Base-by-base conservation (phyloP, 345 rosid species). In the Pistacia vera region DNA sequence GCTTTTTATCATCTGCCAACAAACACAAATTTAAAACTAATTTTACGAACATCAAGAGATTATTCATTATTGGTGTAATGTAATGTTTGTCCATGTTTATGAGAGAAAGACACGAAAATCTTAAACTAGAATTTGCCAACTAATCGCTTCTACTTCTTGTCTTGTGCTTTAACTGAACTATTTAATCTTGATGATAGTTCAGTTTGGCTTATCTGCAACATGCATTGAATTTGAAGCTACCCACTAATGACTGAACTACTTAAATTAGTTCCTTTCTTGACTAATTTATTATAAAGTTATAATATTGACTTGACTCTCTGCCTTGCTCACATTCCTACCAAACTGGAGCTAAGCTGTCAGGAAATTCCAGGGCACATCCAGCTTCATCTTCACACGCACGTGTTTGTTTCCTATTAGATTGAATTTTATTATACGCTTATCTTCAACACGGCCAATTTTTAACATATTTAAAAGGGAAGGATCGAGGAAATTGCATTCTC, bases 401-500 rank as follows among this genome's bases (percentile, higher is more conserved):
- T 33, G 66, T 16, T 33, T 13, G 35, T 8, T 16, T 62, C 7
- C 4, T 1, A 28, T 16, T 62, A 36, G 20, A 5, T 36, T 2
- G n/a, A 62, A 62, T 62, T 30, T 9, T 6, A n/a, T 30, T 30
- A 16, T 41, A 8, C 46, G 8, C 8, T 7, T 38, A 7, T 9
- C n/a, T 25, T 59, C 30, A 16, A 54, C 57, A 16, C 57, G 57
- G 4, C 4, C 18, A 16, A 13, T 16, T 54, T 5, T 16, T 5
- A 14, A 54, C 46, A 5, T 41, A 5, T 5, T 41, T 0, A 8
- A 5, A 1, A 1, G 9, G 9, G 9, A 1, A 7, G 9, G 46
- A 8, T 5, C 9, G 46, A 41, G 46, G 46, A 41, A 6, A 8
- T 7, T 41, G 8, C 97, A 93, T 81, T 55, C 81, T 4, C 69